Conservation (phyloP, 164 flowering plant species). For the Annona squamosa region DNA sequence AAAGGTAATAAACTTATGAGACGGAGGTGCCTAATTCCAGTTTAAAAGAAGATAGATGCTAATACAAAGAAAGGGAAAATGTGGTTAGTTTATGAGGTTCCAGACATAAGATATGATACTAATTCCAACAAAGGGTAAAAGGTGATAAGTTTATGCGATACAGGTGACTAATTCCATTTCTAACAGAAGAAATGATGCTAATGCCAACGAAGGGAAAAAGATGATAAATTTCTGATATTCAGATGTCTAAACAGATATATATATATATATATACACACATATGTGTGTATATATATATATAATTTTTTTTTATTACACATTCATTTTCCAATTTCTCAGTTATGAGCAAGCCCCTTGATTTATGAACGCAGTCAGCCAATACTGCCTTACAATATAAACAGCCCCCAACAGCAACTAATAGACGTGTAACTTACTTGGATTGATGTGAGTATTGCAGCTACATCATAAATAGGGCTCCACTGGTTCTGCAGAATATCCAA, state of each 20-base stretch:
- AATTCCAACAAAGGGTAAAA: too few species aligned
- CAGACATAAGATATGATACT: neutral
- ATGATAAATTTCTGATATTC: neutral
- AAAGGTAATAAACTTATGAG: too few species aligned
- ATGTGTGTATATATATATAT: too few species aligned
- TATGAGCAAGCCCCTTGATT: neutral
- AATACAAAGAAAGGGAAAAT: too few species aligned
- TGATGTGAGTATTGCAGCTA: constrained; percentile 46
- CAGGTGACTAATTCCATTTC: neutral
- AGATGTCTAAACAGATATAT: too few species aligned
- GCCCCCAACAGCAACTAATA: neutral
- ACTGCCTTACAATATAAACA: too few species aligned
- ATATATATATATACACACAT: too few species aligned
- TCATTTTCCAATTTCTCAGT: neutral
- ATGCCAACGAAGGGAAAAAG: neutral
- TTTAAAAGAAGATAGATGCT: too few species aligned
- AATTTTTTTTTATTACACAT: neutral
- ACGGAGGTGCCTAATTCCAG: too few species aligned
- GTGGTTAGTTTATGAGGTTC: too few species aligned
- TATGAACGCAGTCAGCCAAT: neutral
- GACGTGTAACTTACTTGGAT: constrained; percentile 31
- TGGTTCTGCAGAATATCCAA: constrained; percentile 47
- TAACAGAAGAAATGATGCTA: neutral
- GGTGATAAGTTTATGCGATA: too few species aligned
- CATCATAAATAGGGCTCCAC: constrained; percentile 54